A percentile compares a stretch with the other conserved stretches of the same genome.
These are phyloP conservation scores for Mortierella sp. DNA, from an alignment of 371 early-diverging fungal species.

Conservation along the genomic window DNA sequence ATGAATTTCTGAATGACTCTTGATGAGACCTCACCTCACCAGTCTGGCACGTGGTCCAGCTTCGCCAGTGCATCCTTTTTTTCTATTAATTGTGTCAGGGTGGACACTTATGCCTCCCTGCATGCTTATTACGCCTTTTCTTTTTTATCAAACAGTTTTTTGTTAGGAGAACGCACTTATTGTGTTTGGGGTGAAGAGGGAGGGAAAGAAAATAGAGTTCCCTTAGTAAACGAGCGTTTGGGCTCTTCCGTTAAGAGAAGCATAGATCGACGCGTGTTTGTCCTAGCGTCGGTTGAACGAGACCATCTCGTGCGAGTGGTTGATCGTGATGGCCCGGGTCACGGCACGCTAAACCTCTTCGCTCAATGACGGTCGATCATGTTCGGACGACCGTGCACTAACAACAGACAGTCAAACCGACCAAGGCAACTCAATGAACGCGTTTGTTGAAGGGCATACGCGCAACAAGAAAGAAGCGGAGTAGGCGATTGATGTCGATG, in stretches of 20 bases:
- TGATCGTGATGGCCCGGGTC: background rate
- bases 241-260: background rate
- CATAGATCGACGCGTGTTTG: constrained; percentile 3
- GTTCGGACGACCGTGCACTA: background rate
- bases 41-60: background rate
- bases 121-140: background rate
- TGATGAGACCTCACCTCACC: background rate
- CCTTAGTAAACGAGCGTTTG: background rate
- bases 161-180: too few relatives aligned
- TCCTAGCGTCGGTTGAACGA: background rate
- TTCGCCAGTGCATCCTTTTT: background rate
- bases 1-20: background rate
- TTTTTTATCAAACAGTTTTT: background rate
- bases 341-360: too few relatives aligned
- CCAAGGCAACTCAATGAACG: background rate
- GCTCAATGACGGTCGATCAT: background rate
- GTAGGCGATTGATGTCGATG: background rate
- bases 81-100: too few relatives aligned
- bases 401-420: background rate
- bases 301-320: background rate
- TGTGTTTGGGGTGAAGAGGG: too few relatives aligned
- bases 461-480: background rate
- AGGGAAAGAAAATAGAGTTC: background rate
- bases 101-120: too few relatives aligned
- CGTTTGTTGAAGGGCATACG: background rate